Percentiles rank a stretch among this genome's conserved stretches.
Conservation (phyloP, 805 yeast species). For the Lachancea kluyveri region DNA sequence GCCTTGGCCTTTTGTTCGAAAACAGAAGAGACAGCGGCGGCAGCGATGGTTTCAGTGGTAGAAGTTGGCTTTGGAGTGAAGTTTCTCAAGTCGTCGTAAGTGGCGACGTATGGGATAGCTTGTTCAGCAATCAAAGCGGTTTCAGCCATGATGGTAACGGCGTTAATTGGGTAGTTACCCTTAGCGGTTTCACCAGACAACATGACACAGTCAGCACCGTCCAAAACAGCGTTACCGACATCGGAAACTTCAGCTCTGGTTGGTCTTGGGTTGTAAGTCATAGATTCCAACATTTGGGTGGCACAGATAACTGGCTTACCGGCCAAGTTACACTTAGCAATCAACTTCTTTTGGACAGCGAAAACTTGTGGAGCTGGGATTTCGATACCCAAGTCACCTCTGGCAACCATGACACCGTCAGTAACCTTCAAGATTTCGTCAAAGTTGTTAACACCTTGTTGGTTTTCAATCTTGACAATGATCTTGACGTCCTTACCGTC, state of each 20-base stretch:
- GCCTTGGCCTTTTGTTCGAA: slow-evolving; percentile 97
- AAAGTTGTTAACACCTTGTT: slow-evolving; percentile 99
- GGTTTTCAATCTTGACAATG: slow-evolving; percentile 96
- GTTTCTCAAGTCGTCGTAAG: slow-evolving; percentile 83
- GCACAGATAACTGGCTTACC: slow-evolving; percentile 99
- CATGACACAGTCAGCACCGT: slow-evolving; percentile 99
- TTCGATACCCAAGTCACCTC: slow-evolving; percentile 99
- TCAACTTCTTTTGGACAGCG: slow-evolving; percentile 96
- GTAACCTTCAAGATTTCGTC: slow-evolving; percentile 92
- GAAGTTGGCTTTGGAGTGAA: slow-evolving; percentile 83
- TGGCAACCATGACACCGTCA: slow-evolving; percentile 99
- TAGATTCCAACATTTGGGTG: slow-evolving; percentile 98
- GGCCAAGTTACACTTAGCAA: slow-evolving; percentile 98
- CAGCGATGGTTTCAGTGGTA: slow-evolving; percentile 94
- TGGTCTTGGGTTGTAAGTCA: slow-evolving; percentile 99
- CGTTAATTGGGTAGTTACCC: slow-evolving; percentile 97
- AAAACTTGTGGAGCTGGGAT: slow-evolving; percentile 98
- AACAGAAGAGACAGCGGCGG: slow-evolving; percentile 94
- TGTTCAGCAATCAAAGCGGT: slow-evolving; percentile 94
- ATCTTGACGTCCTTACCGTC: slow-evolving; percentile 95
- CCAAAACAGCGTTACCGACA: slow-evolving; percentile 98
- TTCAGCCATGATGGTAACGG: slow-evolving; percentile 98
- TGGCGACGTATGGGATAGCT: slow-evolving; percentile 82
- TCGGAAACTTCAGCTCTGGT: slow-evolving; percentile 99
- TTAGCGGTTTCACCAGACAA: slow-evolving; percentile 99